Evolutionary conservation across 2,329 filamentous ascomycete genomes (phyloP).

Genomic region (Xylaria sp.): DNA sequence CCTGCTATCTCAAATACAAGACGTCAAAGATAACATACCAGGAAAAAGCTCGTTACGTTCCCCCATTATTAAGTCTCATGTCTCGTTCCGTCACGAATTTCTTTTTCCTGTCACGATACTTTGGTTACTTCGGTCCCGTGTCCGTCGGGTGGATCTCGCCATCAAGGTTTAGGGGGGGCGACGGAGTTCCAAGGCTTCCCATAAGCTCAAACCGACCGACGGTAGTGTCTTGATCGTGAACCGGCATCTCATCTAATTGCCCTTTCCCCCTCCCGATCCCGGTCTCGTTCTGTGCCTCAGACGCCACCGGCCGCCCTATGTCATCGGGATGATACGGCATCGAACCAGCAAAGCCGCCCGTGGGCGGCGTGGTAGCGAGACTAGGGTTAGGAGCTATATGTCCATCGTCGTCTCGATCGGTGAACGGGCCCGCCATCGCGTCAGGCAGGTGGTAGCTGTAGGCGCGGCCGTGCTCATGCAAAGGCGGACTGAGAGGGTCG

Average conservation of each 20-base stretch:
- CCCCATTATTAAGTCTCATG: constrained; percentile 11
- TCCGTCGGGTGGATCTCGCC: background rate
- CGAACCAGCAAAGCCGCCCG: constrained; percentile 8
- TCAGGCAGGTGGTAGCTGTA: constrained; percentile 58
- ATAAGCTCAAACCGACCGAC: constrained; percentile 55
- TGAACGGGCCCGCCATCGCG: constrained; percentile 59
- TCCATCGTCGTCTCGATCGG: constrained; percentile 46
- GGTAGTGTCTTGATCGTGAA: background rate
- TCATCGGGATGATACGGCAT: constrained; percentile 33
- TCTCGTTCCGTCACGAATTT: constrained; percentile 13
- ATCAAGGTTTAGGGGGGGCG: constrained; percentile 14
- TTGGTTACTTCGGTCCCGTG: constrained; percentile 32
- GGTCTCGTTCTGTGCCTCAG: constrained; percentile 9
- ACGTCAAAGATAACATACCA: constrained; percentile 37
- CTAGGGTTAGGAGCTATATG: constrained; percentile 39
- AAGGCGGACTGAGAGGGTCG: constrained; percentile 40
- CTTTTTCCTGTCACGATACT: too few relatives aligned
- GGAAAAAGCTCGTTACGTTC: constrained; percentile 23
- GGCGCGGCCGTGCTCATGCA: constrained; percentile 45
- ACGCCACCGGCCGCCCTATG: constrained; percentile 34
- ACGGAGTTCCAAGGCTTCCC: constrained; percentile 26
- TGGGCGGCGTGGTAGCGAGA: constrained; percentile 31
- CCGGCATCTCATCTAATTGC: background rate
- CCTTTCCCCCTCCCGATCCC: background rate
- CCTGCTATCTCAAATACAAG: constrained; percentile 28